Evolutionary conservation across 495 filamentous ascomycete genomes (phyloP).

Genomic region (Penicillium taxi): DNA sequence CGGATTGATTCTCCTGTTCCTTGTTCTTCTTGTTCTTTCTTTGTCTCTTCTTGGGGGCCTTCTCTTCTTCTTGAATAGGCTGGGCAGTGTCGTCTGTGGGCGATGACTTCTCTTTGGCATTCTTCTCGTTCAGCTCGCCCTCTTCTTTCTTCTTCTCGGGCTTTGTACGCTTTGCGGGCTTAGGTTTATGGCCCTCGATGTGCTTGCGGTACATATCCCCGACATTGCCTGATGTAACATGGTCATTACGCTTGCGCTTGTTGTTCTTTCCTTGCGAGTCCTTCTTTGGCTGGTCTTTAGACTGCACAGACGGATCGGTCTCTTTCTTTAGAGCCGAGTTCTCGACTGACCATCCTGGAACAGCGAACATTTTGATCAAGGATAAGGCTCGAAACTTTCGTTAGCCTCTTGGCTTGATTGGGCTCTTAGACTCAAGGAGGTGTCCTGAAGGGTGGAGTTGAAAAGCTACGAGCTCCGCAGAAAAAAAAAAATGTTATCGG

Average conservation of each 20-base stretch:
- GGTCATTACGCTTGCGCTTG: slow-evolving; percentile 49
- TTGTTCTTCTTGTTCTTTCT: slow-evolving; percentile 35
- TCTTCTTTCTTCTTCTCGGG: slow-evolving; percentile 18
- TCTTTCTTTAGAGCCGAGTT: slow-evolving; percentile 63
- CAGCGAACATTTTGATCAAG: slow-evolving; percentile 69
- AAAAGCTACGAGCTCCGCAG: neutral
- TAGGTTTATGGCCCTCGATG: slow-evolving; percentile 55
- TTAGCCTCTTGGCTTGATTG: no score
- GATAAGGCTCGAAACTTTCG: neutral
- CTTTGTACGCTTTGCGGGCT: slow-evolving; percentile 36
- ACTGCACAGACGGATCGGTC: slow-evolving; percentile 30
- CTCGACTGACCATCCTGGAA: slow-evolving; percentile 81
- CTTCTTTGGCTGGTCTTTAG: slow-evolving; percentile 20
- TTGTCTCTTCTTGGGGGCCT: slow-evolving; percentile 23
- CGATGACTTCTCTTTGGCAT: slow-evolving; percentile 6
- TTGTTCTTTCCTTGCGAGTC: slow-evolving; percentile 31
- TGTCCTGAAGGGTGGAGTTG: neutral
- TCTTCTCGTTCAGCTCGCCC: slow-evolving; percentile 12
- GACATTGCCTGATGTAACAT: slow-evolving; percentile 64
- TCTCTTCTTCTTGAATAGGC: slow-evolving; percentile 15
- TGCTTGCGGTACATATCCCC: slow-evolving; percentile 68
- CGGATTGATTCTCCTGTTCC: slow-evolving; percentile 23
- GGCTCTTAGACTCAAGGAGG: neutral
- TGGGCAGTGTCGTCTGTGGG: slow-evolving; percentile 13
- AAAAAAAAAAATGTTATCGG: slow-evolving; percentile 13